phyloP scores from a whole-genome alignment of 768 basidiomycete genomes.

The Lentinula detonsa region DNA sequence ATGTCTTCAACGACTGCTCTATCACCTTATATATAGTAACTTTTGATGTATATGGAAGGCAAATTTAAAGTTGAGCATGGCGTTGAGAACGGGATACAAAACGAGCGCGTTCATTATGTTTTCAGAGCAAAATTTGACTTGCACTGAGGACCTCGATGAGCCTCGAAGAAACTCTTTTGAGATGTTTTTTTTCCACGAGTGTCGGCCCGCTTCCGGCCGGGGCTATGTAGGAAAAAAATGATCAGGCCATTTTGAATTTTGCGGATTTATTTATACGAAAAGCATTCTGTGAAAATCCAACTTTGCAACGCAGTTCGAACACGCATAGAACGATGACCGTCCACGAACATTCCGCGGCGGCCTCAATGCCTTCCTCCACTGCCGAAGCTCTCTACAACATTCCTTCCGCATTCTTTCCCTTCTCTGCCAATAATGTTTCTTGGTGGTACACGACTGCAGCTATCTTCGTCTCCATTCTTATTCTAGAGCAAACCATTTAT shows the following conservation, averaged over 20 bases:
- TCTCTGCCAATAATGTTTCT: conserved; percentile 24
- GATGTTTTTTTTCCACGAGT: no score
- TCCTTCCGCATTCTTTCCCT: conserved; percentile 35
- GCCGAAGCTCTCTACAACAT: conserved; percentile 35
- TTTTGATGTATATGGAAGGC: no score
- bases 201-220: no score
- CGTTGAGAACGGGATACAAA: no score
- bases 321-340: conserved; percentile 21
- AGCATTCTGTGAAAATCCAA: neutral
- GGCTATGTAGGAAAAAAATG: neutral
- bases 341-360: conserved; percentile 30
- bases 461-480: conserved; percentile 67
- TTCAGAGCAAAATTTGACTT: no score
- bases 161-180: neutral
- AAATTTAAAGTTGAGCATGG: no score
- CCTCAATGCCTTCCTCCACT: conserved; percentile 39
- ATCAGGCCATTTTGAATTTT: conserved; percentile 8
- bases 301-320: conserved; percentile 12
- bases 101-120: no score
- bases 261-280: neutral
- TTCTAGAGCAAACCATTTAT: conserved; percentile 85
- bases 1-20: no score
- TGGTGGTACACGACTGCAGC: conserved; percentile 71
- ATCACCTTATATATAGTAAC: no score
- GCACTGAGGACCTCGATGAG: neutral